Evolutionary conservation across 1,284 basidiomycete species (phyloP), one percentile per base, ranked within the genome.

Genomic region (Sporisorium graminicola): DNA sequence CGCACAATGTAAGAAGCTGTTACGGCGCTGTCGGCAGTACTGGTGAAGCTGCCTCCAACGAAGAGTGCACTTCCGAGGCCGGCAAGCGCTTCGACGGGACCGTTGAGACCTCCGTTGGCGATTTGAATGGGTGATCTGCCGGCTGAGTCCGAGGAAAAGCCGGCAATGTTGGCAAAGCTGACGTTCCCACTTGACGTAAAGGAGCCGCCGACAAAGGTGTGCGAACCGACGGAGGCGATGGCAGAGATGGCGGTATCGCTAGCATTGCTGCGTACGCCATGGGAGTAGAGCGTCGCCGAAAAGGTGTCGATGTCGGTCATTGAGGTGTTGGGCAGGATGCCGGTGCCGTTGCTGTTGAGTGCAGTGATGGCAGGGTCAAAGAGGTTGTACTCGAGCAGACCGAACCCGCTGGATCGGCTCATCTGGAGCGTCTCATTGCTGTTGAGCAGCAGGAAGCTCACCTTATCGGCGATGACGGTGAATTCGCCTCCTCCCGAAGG

Each of bases 31-130:
- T 90, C 89, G 47, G 87, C 87, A 0, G 93, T 93, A 73, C 91
- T 90, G 1, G 89, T 90, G 87, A 98, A 99, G 3, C 90, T 88
- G 1, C 95, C 95, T 35, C 94, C 95, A 50, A 95, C 91, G 83
- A 90, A 98, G 29, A 98, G 86, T 10, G 87, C 88, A 78, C 73
- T 80, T 16, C 78, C 76, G 18, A 83, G 58, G 31, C 58, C 68
- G n/a, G 77, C 66, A 22, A 86, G 61, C 2, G 75, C 73, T 7
- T 44, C 40, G 55, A 87, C 81, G 5, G 55, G 22, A n/a, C 84
- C 86, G 52, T 83, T 78, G 50, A 87, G 78, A 43, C 86, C 86
- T 33, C 85, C 81, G 44, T 82, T 81, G 31, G 85, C 81, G 8
- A 83, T 64, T 10, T 62, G 54, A 42, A 87, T 82, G 35, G 94